Base-by-base conservation (phyloP, 495 filamentous ascomycete species). In the Daldinia grandis region DNA sequence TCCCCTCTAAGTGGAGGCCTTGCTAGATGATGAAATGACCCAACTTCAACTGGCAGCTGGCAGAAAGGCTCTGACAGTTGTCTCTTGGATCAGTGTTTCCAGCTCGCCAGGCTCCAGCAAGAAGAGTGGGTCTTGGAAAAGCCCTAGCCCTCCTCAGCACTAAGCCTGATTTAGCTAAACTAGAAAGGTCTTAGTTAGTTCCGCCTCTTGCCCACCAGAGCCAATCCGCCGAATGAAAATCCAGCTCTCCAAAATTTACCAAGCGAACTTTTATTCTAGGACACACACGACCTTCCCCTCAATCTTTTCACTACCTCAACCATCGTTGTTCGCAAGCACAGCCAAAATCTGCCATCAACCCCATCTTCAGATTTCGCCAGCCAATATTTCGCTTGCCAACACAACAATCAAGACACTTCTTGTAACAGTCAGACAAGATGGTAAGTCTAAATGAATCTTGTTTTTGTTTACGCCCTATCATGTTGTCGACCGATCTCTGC, bases 391-490 rank as follows among this genome's bases (percentile, higher is more conserved):
- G 78, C 82, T 83, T 79, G 83, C 81, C 71, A 80, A 78, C 80
- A 71, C 71, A 76, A 72, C 66, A 67, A 78, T 76, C 66, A 75
- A 73, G 55, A 76, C 60, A 75, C 56, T 74, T 60, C 64, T 65
- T 58, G 31, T 72, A 71, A 74, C 68, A 78, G 81, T 82, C 79
- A 82, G 78, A 81, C 83, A 88, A 86, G 77, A 88, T 88, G 86
- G 86, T 88, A 82, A 88, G 86, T 76, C 54, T 64, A 33, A 58
- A 64, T 47, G 58, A 61, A 65, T 58, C 51, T 68, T 75, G 50
- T 66, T 74, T 72, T 75, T 71, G 64, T 68, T 68, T 40, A 58
- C 19, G 40, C 17, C 12, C 51, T 5, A 60, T 47, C 62, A 38
- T 66, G n/a, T 58, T 37, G 19, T 58, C 53, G 31, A 64, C 30